Evolutionary conservation across 768 basidiomycete species (phyloP).

Genomic region (Mycena filopes): DNA sequence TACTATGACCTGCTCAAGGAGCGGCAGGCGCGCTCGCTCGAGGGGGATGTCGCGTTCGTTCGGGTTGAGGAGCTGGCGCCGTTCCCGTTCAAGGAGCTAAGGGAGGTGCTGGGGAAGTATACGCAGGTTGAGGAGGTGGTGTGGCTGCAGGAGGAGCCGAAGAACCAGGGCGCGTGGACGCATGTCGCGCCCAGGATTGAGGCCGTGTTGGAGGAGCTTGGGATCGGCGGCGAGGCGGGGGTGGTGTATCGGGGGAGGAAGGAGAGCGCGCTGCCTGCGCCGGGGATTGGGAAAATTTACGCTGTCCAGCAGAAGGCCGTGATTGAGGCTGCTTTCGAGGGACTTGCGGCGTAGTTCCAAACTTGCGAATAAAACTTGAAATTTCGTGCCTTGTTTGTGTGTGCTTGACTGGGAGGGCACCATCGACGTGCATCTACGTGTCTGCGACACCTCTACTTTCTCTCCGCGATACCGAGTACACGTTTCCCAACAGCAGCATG

Average conservation of each 20-base stretch:
- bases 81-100: conserved; percentile 78
- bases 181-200: conserved; percentile 72
- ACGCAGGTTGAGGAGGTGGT: conserved; percentile 50
- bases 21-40: conserved; percentile 60
- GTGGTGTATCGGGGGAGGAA: conserved; percentile 73
- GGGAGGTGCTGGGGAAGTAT: conserved; percentile 59
- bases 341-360: conserved; percentile 35
- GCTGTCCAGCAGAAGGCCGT: conserved; percentile 70
- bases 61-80: conserved; percentile 90
- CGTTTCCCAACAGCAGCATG: conserved; percentile 52
- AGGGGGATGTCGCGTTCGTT: conserved; percentile 69
- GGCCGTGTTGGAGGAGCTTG: conserved; percentile 57
- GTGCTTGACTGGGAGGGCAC: background rate
- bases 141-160: conserved; percentile 91
- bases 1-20: conserved; percentile 89
- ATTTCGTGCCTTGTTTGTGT: background rate
- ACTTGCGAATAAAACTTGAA: background rate
- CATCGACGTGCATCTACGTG: conserved; percentile 31
- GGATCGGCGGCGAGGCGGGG: conserved; percentile 36
- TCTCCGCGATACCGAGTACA: conserved; percentile 40
- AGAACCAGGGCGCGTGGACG: conserved; percentile 85
- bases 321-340: conserved; percentile 66
- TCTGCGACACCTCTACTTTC: conserved; percentile 50
- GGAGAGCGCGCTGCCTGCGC: conserved; percentile 80
- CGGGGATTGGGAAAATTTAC: conserved; percentile 80